Evolutionary conservation across 2,329 filamentous ascomycete species (phyloP), one percentile per base, ranked within the genome.

Genomic region (Aspergillus sp.): DNA sequence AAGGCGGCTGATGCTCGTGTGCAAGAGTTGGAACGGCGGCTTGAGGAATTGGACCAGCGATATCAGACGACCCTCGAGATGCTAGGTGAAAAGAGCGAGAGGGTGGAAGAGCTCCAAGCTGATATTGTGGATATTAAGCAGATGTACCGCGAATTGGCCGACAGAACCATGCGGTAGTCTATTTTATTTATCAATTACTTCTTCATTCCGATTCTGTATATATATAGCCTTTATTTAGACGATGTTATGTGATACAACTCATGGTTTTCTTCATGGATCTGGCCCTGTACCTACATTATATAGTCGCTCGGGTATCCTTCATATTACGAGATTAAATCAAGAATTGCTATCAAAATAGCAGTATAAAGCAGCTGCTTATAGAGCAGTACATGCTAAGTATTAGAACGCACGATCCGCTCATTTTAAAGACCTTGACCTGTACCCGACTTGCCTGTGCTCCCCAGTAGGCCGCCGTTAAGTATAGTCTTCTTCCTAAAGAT

Each of bases 11-110:
- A 84, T 13, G 71, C 76, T 48, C 83, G 80, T 53, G 81, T 91
- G 0, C 75, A 78, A 17, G 79, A 81, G 54, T 71, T 96, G 13
- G 87, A 95, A 69, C 75, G 73, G 43, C 82, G 90, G 60, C 76
- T 96, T 46, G 75, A 74, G 24, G 82, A 83, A 40, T 77, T 96
- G 58, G 86, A 89, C 64, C 78, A 83, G 56, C 81, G 93, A 63
- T 96, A 97, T 68, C 86, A 95, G 68, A 94, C 91, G 13, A 95
- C 90, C 54, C 78, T 99, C 49, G 92, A 97, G 75, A 87, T 97
- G 84, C 75, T 99, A 51, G 94, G 94, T 1, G 94, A 99, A 81
- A 96, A 96, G 82, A 96, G 90, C 71, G 94, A 99, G 78, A 77
- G 88, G 65, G 92, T 96, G 2, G 91, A 96, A 66, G 94, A 99